phyloP scores from a whole-genome alignment of 177 flowering plant species.

The Tripterygium wilfordii region DNA sequence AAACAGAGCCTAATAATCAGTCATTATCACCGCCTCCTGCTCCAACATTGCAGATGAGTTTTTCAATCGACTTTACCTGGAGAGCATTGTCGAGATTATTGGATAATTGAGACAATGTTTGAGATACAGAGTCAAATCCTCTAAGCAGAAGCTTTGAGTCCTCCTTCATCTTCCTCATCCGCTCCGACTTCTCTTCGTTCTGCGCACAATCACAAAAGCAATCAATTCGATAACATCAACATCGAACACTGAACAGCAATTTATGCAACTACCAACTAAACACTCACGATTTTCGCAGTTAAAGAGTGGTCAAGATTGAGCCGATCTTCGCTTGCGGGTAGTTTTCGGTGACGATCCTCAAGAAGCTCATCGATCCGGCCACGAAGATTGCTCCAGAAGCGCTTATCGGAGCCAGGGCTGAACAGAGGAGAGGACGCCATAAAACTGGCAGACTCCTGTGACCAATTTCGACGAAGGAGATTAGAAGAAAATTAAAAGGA shows the following conservation, averaged over 20 bases:
- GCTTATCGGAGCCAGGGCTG: slow-evolving; percentile 68
- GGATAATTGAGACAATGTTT: slow-evolving; percentile 66
- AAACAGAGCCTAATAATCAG: neutral
- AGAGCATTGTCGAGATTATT: slow-evolving; percentile 64
- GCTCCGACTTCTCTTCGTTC: slow-evolving; percentile 29
- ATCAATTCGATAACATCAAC: too few species aligned
- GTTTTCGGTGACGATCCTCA: slow-evolving; percentile 33
- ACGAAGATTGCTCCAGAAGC: slow-evolving; percentile 67
- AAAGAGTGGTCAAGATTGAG: neutral
- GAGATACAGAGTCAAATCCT: slow-evolving; percentile 82
- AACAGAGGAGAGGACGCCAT: slow-evolving; percentile 39
- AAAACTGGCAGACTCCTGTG: slow-evolving; percentile 27
- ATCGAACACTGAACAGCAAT: too few species aligned
- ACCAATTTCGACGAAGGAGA: slow-evolving; percentile 2
- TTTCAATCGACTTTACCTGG: slow-evolving; percentile 55
- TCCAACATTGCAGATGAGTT: too few species aligned
- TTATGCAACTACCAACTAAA: too few species aligned
- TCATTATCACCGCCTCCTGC: too few species aligned
- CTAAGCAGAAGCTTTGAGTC: slow-evolving; percentile 75
- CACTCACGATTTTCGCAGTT: neutral
- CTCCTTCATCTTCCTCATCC: slow-evolving; percentile 42
- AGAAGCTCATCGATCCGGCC: slow-evolving; percentile 56
- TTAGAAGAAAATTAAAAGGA: neutral
- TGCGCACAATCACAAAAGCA: slow-evolving; percentile 5
- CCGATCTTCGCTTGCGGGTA: neutral